Percentiles rank a stretch among this genome's conserved stretches.
Evolutionary conservation across 108 stramenopile species (phyloP).

Genomic region (Cafeteria roenbergensis): DNA sequence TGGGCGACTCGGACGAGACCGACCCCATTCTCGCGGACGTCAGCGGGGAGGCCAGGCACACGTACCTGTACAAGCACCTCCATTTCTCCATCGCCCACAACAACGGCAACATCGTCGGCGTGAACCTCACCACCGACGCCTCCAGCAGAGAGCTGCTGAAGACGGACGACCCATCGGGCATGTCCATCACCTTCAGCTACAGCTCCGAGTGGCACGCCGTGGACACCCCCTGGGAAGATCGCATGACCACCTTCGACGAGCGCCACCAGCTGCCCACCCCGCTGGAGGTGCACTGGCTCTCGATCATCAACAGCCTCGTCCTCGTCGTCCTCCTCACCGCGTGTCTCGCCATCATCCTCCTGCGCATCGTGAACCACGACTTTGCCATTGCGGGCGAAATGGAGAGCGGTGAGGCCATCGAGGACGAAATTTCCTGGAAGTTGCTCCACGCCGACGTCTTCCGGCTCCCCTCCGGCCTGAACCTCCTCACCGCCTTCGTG

Average conservation of each 20-base stretch:
- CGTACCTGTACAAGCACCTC: slow-evolving; percentile 71
- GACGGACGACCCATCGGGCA: slow-evolving; percentile 17
- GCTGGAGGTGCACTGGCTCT: slow-evolving; percentile 90
- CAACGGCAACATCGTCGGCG: slow-evolving; percentile 69
- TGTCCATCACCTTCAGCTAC: slow-evolving; percentile 73
- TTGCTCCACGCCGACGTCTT: slow-evolving; percentile 94
- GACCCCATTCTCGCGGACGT: slow-evolving; percentile 26
- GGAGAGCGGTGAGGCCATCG: slow-evolving; percentile 73
- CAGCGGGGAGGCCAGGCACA: not conserved
- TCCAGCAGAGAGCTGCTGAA: slow-evolving; percentile 3
- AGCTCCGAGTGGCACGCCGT: slow-evolving; percentile 74
- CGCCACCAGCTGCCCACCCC: slow-evolving; percentile 63
- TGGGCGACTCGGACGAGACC: slow-evolving; percentile 64
- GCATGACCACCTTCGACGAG: slow-evolving; percentile 72
- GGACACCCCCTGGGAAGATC: slow-evolving; percentile 57
- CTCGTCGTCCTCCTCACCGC: slow-evolving; percentile 85
- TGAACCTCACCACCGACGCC: slow-evolving; percentile 65
- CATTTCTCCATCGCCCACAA: slow-evolving; percentile 79
- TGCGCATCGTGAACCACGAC: slow-evolving; percentile 89
- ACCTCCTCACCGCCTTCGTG: slow-evolving; percentile 65
- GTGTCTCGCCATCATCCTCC: slow-evolving; percentile 79
- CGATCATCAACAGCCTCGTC: slow-evolving; percentile 92
- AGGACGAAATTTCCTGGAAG: slow-evolving; percentile 87
- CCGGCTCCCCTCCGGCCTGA: slow-evolving; percentile 64
- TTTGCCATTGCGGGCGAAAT: slow-evolving; percentile 84